These are phyloP conservation scores for Sugiyamaella smithiae DNA, from an alignment of 805 yeast species.

Conservation along the genomic window DNA sequence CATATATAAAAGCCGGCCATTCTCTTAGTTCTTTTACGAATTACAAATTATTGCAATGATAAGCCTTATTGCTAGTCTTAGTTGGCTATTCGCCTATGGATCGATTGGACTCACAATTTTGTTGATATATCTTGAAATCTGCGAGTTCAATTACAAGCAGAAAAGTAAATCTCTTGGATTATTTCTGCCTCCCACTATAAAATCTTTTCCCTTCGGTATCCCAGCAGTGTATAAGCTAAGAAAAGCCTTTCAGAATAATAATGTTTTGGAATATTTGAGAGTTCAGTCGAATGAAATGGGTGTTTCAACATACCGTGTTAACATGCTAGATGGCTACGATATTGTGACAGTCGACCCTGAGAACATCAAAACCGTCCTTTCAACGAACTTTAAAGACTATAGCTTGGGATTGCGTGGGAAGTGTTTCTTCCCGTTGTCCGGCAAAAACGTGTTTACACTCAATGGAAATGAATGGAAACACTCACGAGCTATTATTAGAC, in stretches of 20 bases:
- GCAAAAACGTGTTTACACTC: constrained; percentile 38
- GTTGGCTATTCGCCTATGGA: too few relatives aligned
- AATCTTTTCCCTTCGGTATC: background rate
- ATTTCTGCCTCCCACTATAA: background rate
- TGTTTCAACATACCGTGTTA: background rate
- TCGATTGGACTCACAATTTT: too few relatives aligned
- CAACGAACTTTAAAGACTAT: constrained; percentile 35
- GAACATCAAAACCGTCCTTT: constrained; percentile 33
- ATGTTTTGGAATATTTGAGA: background rate
- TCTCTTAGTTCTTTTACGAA: too few relatives aligned
- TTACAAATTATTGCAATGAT: too few relatives aligned
- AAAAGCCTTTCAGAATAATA: background rate
- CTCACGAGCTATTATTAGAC: constrained; percentile 37
- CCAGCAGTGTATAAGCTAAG: background rate
- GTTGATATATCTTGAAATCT: too few relatives aligned
- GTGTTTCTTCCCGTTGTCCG: constrained; percentile 32
- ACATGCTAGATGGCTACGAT: background rate
- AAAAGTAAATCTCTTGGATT: background rate
- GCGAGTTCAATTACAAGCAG: background rate
- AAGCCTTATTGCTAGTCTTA: too few relatives aligned
- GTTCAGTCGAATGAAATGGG: background rate
- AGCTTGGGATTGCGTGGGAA: constrained; percentile 29
- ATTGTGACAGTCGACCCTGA: constrained; percentile 32
- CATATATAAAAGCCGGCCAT: too few relatives aligned
- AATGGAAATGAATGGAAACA: constrained; percentile 38